Evolutionary conservation across 78 protist genomes (phyloP).

Genomic region (Goniomonas avonlea): DNA sequence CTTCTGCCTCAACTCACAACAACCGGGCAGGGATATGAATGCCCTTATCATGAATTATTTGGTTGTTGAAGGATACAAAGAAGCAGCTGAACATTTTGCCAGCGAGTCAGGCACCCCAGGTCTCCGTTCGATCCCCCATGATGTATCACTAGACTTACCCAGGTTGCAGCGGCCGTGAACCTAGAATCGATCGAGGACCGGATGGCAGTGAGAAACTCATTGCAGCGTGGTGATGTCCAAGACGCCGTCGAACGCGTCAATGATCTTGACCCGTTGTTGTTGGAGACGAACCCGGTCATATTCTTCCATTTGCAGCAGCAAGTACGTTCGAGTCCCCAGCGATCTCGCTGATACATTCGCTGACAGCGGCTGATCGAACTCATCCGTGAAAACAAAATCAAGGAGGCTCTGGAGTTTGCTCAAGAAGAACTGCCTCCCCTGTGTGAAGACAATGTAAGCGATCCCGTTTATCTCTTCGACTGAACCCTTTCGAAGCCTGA

Average conservation of each 20-base stretch:
- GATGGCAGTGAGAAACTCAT: constrained; percentile 42
- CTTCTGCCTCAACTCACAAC: too few relatives aligned
- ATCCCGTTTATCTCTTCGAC: neutral
- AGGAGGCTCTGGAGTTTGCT: constrained; percentile 80
- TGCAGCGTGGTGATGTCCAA: constrained; percentile 68
- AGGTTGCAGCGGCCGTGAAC: constrained; percentile 38
- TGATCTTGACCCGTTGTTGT: constrained; percentile 72
- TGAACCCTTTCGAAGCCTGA: constrained; percentile 28
- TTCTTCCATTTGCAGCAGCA: constrained; percentile 77
- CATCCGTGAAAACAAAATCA: constrained; percentile 52
- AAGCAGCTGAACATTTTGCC: constrained; percentile 66
- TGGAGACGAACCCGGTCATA: constrained; percentile 63
- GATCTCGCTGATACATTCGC: too few relatives aligned
- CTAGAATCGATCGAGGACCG: constrained; percentile 50
- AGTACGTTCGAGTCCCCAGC: too few relatives aligned
- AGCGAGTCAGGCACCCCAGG: constrained; percentile 60
- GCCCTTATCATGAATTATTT: constrained; percentile 75
- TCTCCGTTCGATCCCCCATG: neutral
- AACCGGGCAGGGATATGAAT: constrained; percentile 60
- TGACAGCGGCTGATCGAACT: constrained; percentile 78
- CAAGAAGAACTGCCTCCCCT: constrained; percentile 75
- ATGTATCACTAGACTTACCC: neutral
- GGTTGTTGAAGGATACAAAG: constrained; percentile 76
- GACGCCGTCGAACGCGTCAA: constrained; percentile 71
- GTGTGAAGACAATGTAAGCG: constrained; percentile 70